Evolutionary conservation across 441 rosid species (phyloP).

Genomic region (Dalechampia spathulata): DNA sequence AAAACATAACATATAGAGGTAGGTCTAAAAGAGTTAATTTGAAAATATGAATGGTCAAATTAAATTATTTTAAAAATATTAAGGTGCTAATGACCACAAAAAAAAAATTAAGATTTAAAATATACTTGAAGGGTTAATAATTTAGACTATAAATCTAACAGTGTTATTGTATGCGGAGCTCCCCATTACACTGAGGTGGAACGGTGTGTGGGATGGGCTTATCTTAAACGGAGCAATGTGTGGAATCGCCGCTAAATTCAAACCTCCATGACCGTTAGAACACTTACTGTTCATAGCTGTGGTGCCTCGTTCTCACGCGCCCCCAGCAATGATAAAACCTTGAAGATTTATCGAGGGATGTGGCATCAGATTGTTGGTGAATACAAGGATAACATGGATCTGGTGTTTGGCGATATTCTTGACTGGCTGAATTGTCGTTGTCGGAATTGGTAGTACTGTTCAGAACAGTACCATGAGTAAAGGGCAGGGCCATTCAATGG

Average conservation of each 20-base stretch:
- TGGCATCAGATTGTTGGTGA: constrained; percentile 90
- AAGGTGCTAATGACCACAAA: too few species aligned
- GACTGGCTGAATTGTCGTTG: constrained; percentile 60
- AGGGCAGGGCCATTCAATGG: too few species aligned
- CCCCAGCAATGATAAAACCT: constrained; percentile 59
- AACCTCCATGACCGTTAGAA: constrained; percentile 96
- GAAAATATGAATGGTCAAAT: too few species aligned
- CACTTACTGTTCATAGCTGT: constrained; percentile 57
- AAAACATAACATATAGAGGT: too few species aligned
- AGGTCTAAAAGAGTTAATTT: too few species aligned
- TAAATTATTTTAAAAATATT: too few species aligned
- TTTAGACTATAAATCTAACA: too few species aligned
- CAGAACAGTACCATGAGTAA: too few species aligned
- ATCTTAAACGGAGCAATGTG: constrained; percentile 91
- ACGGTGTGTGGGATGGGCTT: constrained; percentile 66
- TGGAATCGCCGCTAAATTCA: constrained; percentile 80
- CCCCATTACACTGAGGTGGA: constrained; percentile 58
- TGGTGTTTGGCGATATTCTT: constrained; percentile 58
- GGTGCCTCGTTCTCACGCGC: constrained; percentile 62
- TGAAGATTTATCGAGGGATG: constrained; percentile 65
- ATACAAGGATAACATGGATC: constrained; percentile 54
- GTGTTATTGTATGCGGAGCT: too few species aligned
- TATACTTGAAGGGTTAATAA: too few species aligned
- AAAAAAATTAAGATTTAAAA: too few species aligned
- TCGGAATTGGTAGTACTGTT: too few species aligned